These are phyloP conservation scores for Chrysochromulina tobinii DNA, from an alignment of 78 protist genomes.

Conservation along the genomic window DNA sequence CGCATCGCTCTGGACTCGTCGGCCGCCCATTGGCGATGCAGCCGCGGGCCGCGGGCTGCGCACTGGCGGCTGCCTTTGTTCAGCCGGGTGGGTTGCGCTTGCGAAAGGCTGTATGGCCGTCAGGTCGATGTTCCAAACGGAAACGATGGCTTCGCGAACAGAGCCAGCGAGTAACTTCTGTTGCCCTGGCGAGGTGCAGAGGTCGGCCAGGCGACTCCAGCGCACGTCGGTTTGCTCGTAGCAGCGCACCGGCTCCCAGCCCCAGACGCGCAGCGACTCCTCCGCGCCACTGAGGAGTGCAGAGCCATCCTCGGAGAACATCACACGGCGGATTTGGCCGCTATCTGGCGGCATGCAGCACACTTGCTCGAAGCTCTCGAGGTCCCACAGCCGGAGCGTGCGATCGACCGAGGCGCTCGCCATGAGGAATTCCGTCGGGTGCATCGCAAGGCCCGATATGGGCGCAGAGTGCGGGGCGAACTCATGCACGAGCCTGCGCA, in stretches of 20 bases:
- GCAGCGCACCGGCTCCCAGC: constrained; percentile 9
- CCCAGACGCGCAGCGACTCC: constrained; percentile 19
- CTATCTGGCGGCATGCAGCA: background rate
- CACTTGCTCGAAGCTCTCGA: constrained; percentile 38
- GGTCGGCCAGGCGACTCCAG: background rate
- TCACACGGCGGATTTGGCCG: background rate
- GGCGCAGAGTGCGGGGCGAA: constrained; percentile 4
- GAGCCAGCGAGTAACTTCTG: background rate
- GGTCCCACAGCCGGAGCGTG: constrained; percentile 47
- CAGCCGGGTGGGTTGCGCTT: background rate
- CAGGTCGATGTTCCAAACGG: background rate
- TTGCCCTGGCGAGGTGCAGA: background rate
- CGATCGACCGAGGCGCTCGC: constrained; percentile 32
- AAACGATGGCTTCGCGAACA: background rate
- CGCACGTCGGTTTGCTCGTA: background rate
- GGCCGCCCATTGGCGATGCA: too few relatives aligned
- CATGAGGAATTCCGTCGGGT: constrained; percentile 58
- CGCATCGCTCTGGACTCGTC: too few relatives aligned
- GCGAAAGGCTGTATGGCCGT: background rate
- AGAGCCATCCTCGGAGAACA: background rate
- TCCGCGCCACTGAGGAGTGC: constrained; percentile 15
- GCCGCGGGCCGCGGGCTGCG: too few relatives aligned
- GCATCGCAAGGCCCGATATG: constrained; percentile 39
- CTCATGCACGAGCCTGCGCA: background rate
- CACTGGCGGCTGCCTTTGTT: too few relatives aligned